phyloP scores from a whole-genome alignment of 768 basidiomycete species.

The Kwoniella shandongensis region DNA sequence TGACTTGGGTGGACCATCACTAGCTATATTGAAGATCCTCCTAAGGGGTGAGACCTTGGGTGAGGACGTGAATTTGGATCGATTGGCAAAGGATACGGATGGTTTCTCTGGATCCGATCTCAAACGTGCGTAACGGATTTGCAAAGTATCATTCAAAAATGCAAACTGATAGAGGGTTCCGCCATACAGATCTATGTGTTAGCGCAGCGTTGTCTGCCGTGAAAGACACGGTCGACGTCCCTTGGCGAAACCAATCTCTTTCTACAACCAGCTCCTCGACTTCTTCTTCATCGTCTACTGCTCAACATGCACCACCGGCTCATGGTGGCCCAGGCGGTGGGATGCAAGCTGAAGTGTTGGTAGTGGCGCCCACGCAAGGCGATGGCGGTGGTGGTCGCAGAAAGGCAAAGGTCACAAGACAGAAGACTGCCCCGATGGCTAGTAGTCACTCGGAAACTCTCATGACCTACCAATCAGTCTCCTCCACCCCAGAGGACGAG shows the following conservation, averaged over 20 bases:
- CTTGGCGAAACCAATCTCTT: conserved; percentile 61
- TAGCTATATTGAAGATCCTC: conserved; percentile 84
- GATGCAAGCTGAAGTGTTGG: conserved; percentile 8
- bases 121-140: conserved; percentile 66
- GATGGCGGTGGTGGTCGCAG: conserved; percentile 12
- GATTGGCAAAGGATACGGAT: conserved; percentile 44
- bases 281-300: neutral
- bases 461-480: too few relatives aligned
- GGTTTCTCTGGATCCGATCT: conserved; percentile 92
- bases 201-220: conserved; percentile 87
- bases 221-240: conserved; percentile 76
- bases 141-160: neutral
- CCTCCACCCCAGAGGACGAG: neutral
- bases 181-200: conserved; percentile 75
- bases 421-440: conserved; percentile 5
- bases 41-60: conserved; percentile 72
- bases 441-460: neutral
- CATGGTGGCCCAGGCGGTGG: conserved; percentile 1
- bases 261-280: conserved; percentile 15
- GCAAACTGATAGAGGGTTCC: neutral
- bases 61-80: conserved; percentile 41
- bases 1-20: too few relatives aligned
- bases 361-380: conserved; percentile 8
- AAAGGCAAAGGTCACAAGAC: conserved; percentile 14
- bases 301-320: neutral